A percentile compares a stretch with the other conserved stretches of the same genome.
phyloP scores from a whole-genome alignment of 2,329 filamentous ascomycete genomes.

The Orbilia oligospora region DNA sequence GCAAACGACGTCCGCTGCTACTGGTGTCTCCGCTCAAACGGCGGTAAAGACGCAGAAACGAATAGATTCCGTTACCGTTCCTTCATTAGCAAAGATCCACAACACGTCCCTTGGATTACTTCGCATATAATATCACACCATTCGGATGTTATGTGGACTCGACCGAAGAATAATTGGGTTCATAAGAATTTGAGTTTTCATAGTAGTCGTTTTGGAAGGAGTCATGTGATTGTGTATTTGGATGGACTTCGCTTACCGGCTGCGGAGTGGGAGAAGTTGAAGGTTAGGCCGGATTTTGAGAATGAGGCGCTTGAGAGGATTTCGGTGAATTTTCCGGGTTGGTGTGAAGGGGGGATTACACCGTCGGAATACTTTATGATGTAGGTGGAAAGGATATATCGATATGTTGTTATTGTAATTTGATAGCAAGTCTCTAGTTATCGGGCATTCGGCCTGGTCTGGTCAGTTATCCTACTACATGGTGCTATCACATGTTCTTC shows the following conservation, averaged over 20 bases:
- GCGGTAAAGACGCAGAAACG: not conserved
- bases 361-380: not conserved
- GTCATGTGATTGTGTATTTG: not conserved
- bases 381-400: not conserved
- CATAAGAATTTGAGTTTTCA: not conserved
- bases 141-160: not conserved
- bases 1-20: not conserved
- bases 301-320: not conserved
- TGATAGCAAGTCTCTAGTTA: no score
- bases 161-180: not conserved
- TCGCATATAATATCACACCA: not conserved
- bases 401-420: no score
- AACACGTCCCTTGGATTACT: not conserved
- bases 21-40: not conserved
- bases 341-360: not conserved
- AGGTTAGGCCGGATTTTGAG: not conserved
- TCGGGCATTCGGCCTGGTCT: no score
- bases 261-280: not conserved
- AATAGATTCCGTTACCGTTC: not conserved
- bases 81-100: not conserved
- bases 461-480: no score
- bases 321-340: not conserved
- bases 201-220: not conserved
- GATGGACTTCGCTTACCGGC: not conserved
- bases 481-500: no score